phyloP scores from a whole-genome alignment of 2,329 filamentous ascomycete species.

The Seiridium unicorne region DNA sequence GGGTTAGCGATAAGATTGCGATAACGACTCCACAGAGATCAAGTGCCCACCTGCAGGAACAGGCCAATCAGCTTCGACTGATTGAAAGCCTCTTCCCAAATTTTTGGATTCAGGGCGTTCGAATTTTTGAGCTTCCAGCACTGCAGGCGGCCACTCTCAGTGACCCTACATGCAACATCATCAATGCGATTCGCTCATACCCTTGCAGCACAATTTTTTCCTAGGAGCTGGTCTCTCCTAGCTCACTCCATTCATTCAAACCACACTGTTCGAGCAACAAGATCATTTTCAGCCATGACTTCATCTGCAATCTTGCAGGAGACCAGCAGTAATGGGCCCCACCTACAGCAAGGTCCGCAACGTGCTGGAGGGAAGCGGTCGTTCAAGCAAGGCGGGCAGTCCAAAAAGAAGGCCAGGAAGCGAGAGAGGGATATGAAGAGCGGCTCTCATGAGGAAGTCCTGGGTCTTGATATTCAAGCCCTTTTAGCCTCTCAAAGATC shows the following conservation, averaged over 20 bases:
- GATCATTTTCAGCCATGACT: neutral
- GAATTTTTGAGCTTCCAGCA: neutral
- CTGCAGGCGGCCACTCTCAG: neutral
- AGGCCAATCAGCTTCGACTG: neutral
- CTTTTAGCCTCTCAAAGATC: slow-evolving; percentile 45
- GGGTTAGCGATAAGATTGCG: neutral
- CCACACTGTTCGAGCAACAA: neutral
- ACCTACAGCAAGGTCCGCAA: slow-evolving; percentile 1
- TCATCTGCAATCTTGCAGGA: neutral
- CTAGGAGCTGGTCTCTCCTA: slow-evolving; percentile 9
- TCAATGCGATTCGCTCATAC: slow-evolving; percentile 7
- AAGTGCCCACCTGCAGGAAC: neutral
- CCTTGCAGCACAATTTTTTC: neutral
- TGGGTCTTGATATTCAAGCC: slow-evolving; percentile 60
- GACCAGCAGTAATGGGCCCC: neutral
- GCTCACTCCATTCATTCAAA: neutral
- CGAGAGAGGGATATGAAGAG: slow-evolving; percentile 59
- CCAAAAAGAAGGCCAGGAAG: slow-evolving; percentile 43
- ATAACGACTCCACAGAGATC: neutral
- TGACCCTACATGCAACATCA: neutral
- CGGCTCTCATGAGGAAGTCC: slow-evolving; percentile 65
- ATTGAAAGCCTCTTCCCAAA: slow-evolving; percentile 3
- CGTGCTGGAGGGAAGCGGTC: slow-evolving; percentile 13
- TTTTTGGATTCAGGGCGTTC: neutral
- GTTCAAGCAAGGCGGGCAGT: slow-evolving; percentile 9